These are phyloP conservation scores for Noccaea bulbosa DNA, from an alignment of 345 rosid species.

Conservation along the genomic window DNA sequence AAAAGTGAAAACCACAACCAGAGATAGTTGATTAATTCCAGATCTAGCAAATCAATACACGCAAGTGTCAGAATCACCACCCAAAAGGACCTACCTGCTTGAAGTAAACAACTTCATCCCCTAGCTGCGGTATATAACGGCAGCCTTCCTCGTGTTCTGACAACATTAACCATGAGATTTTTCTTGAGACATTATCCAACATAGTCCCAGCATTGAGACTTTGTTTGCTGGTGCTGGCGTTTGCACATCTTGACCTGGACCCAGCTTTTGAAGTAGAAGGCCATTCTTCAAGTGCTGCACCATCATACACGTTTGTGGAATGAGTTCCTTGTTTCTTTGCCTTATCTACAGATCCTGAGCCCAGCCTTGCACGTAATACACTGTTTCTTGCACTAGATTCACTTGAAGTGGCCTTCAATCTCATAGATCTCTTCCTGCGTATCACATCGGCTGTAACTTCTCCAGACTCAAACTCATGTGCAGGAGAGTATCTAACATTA, in stretches of 20 bases:
- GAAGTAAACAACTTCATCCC: slow-evolving; percentile 85
- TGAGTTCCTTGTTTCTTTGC: slow-evolving; percentile 46
- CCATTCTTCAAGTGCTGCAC: slow-evolving; percentile 61
- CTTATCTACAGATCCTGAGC: slow-evolving; percentile 49
- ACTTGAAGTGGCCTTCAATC: slow-evolving; percentile 56
- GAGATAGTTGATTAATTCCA: slow-evolving; percentile 22
- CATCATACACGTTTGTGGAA: slow-evolving; percentile 45
- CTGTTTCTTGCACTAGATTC: slow-evolving; percentile 46
- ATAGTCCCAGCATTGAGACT: slow-evolving; percentile 44
- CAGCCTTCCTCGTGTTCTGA: slow-evolving; percentile 84
- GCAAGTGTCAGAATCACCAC: slow-evolving; percentile 14
- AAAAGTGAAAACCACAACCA: slow-evolving; percentile 58
- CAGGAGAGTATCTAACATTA: slow-evolving; percentile 39
- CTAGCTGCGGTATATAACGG: slow-evolving; percentile 90
- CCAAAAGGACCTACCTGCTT: slow-evolving; percentile 64
- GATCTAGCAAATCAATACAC: slow-evolving; percentile 21
- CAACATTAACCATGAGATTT: slow-evolving; percentile 85
- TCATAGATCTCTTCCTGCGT: slow-evolving; percentile 71
- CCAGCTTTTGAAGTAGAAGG: slow-evolving; percentile 58
- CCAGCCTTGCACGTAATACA: slow-evolving; percentile 45
- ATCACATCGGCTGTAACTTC: slow-evolving; percentile 54
- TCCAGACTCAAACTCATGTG: slow-evolving; percentile 43
- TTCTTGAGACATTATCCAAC: slow-evolving; percentile 50
- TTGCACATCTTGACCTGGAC: slow-evolving; percentile 60
- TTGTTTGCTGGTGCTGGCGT: slow-evolving; percentile 49